Conservation (phyloP, 2,329 filamentous ascomycete species). For the Alternaria sp. region DNA sequence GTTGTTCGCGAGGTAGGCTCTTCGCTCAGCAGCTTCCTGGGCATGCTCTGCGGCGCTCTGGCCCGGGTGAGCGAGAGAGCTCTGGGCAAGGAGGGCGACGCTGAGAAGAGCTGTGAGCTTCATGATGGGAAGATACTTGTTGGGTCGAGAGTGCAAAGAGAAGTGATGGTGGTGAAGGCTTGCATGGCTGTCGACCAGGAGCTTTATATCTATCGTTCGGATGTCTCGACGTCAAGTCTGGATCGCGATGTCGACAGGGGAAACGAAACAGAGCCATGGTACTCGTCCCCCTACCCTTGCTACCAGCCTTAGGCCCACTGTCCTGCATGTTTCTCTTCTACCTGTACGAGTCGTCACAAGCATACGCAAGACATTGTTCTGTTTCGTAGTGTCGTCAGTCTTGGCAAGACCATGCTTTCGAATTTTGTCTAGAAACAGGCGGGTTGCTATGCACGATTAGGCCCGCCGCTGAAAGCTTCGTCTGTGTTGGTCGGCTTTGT, state of each 20-base stretch:
- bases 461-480: neutral
- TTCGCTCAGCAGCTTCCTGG: conserved; percentile 46
- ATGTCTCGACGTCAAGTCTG: too few relatives aligned
- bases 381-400: conserved; percentile 3
- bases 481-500: neutral
- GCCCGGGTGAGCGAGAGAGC: conserved; percentile 48
- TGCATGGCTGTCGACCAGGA: neutral
- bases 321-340: neutral
- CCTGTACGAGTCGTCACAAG: conserved; percentile 15
- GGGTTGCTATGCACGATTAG: neutral
- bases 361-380: conserved; percentile 13
- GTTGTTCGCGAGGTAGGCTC: conserved; percentile 42
- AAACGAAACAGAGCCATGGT: neutral
- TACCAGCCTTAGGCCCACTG: neutral
- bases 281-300: neutral
- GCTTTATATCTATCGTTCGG: neutral
- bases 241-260: neutral
- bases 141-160: neutral
- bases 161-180: conserved; percentile 1
- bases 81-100: conserved; percentile 35
- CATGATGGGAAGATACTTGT: conserved; percentile 20
- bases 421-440: neutral
- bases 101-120: conserved; percentile 33
- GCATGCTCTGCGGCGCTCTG: conserved; percentile 41
- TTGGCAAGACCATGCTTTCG: conserved; percentile 2